Evolutionary conservation across 1,139 yeast species (phyloP), one percentile per base, ranked within the genome.

Genomic region (Magnusiomyces fungicola): DNA sequence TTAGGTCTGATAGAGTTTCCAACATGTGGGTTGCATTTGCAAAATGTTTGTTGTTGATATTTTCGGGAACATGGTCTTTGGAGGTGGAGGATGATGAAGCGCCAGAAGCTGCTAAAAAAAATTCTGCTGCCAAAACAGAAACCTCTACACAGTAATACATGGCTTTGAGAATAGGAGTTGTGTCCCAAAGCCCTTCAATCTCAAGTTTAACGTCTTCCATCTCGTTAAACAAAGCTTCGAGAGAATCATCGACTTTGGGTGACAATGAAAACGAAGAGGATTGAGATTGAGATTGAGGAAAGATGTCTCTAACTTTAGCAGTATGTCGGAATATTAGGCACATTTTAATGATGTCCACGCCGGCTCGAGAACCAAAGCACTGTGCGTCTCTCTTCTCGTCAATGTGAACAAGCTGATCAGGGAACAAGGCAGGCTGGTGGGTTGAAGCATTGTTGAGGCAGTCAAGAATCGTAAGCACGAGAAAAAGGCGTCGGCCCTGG

Each of bases 381-480:
- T 42, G 48, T n/a, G 53, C 51, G 50, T 59, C 64, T 16, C 43
- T 30, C 19, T 53, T 56, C 12, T 46, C 53, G 45, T 54, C 51
- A 33, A 56, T 52, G 34, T 47, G 38, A 18, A 58, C 52, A 25
- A 48, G 51, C 38, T 52, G 39, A 23, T 53, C 56, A 6, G 61
- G 58, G 39, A 61, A 56, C 43, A 55, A 58, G n/a, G 52, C 41
- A 6, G 64, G 65, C 24, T 53, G 52, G 21, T 49, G 45, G 39
- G 58, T 55, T 24, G 58, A 54, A n/a, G 59, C 56, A 9, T 59
- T 48, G 50, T 63, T 60, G 48, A 63, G 49, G 23, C 62, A 53
- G 51, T 62, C 70, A 18, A 68, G 57, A 14, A 62, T 52, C 14
- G 58, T 66, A 47, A 66, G 55, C n/a, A 65, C 58, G 42, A 63